A percentile compares a stretch with the other conserved stretches of the same genome.
Evolutionary conservation across 768 basidiomycete genomes (phyloP).

Genomic region (Phlegmacium glaucopus): DNA sequence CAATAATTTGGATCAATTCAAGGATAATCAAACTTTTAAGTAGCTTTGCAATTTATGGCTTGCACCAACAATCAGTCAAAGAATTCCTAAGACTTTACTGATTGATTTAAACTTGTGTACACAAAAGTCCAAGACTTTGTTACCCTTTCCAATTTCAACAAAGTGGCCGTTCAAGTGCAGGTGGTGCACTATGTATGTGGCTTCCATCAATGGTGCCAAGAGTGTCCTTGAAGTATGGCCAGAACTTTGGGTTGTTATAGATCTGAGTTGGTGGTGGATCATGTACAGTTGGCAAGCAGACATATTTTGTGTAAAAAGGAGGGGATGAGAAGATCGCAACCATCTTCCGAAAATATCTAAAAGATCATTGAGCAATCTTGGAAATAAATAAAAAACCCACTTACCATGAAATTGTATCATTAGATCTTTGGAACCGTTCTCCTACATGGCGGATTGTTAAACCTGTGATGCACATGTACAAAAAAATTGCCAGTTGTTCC

Average conservation of each 20-base stretch:
- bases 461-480: slow-evolving; percentile 16
- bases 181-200: not conserved
- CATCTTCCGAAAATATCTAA: not conserved
- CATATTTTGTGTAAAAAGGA: too few species aligned
- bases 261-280: not conserved
- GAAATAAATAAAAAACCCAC: too few species aligned
- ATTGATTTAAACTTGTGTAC: too few species aligned
- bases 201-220: slow-evolving; percentile 1
- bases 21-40: too few species aligned
- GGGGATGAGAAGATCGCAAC: not conserved
- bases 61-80: too few species aligned
- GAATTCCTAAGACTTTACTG: too few species aligned
- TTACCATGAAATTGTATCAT: slow-evolving; percentile 22
- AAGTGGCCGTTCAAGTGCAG: too few species aligned
- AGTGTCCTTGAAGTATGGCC: not conserved
- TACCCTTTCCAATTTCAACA: too few species aligned
- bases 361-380: not conserved
- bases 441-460: slow-evolving; percentile 11
- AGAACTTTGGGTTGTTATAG: not conserved
- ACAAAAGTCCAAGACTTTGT: too few species aligned
- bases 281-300: not conserved
- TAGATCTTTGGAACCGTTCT: slow-evolving; percentile 22
- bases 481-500: slow-evolving; percentile 19
- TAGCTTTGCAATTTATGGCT: too few species aligned
- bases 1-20: too few species aligned